These are phyloP conservation scores for Alternaria sp. DNA, from an alignment of 2,329 filamentous ascomycete genomes.

Conservation along the genomic window DNA sequence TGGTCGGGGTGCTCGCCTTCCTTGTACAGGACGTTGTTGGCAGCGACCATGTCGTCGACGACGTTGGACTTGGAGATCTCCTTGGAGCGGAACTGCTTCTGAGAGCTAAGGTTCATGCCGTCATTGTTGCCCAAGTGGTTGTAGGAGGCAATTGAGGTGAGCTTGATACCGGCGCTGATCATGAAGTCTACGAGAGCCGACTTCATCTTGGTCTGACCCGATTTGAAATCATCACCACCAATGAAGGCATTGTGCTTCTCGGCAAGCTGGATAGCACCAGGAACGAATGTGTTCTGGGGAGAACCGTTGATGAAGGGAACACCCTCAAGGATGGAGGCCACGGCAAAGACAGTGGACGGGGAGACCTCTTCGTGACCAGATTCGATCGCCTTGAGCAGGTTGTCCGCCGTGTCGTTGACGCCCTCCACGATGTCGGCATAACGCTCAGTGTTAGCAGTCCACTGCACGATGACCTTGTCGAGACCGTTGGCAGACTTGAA, in stretches of 20 bases:
- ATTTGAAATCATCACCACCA: slow-evolving; percentile 99
- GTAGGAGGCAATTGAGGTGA: slow-evolving; percentile 98
- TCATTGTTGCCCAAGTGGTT: slow-evolving; percentile 99
- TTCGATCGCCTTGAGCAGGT: slow-evolving; percentile 87
- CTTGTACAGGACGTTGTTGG: slow-evolving; percentile 89
- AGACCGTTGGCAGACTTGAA: slow-evolving; percentile 87
- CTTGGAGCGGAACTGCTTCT: slow-evolving; percentile 99
- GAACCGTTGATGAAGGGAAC: slow-evolving; percentile 98
- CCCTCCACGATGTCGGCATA: slow-evolving; percentile 87
- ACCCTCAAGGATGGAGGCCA: slow-evolving; percentile 89
- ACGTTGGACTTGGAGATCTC: slow-evolving; percentile 99
- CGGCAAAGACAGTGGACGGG: slow-evolving; percentile 93
- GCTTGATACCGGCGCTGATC: slow-evolving; percentile 97
- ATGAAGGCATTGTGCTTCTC: slow-evolving; percentile 89
- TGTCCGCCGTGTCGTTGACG: slow-evolving; percentile 96
- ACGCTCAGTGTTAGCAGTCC: slow-evolving; percentile 99
- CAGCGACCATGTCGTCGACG: slow-evolving; percentile 98
- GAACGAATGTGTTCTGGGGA: slow-evolving; percentile 98
- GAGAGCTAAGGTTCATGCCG: slow-evolving; percentile 96
- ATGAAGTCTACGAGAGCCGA: slow-evolving; percentile 97
- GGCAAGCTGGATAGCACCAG: slow-evolving; percentile 86
- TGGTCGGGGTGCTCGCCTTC: slow-evolving; percentile 95
- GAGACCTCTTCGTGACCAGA: slow-evolving; percentile 87
- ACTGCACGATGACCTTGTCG: slow-evolving; percentile 96
- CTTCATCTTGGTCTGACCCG: slow-evolving; percentile 99